Percentiles rank a stretch among this genome's conserved stretches.
These are phyloP conservation scores for Centrapalus pauciflorus DNA, from an alignment of 129 eudicot species.

Conservation along the genomic window DNA sequence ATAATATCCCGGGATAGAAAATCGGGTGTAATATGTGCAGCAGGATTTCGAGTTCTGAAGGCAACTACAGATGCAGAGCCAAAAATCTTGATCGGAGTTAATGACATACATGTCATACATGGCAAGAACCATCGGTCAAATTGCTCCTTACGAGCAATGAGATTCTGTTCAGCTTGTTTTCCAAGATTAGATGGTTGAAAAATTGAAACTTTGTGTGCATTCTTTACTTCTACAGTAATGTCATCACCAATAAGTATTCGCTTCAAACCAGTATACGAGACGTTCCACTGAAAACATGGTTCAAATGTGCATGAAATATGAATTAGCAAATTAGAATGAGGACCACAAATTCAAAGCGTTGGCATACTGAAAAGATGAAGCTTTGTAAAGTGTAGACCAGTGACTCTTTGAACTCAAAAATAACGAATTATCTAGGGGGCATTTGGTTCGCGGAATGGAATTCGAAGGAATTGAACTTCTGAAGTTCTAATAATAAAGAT, in stretches of 20 bases:
- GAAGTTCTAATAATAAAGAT: too few species aligned
- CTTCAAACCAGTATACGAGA: conserved; percentile 52
- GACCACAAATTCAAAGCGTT: too few species aligned
- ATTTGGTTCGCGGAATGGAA: too few species aligned
- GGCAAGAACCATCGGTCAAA: conserved; percentile 27
- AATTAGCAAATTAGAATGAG: neutral
- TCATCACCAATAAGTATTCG: conserved; percentile 66
- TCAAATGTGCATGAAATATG: conserved; percentile 3
- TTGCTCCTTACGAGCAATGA: conserved; percentile 8
- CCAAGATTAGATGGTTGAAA: conserved; percentile 35
- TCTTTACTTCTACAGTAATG: conserved; percentile 59
- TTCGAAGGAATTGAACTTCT: too few species aligned
- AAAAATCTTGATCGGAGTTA: conserved; percentile 45
- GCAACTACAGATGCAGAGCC: conserved; percentile 73
- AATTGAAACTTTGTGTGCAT: conserved; percentile 54
- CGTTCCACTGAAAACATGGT: conserved; percentile 43
- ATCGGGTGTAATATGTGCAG: conserved; percentile 30
- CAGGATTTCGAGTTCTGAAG: conserved; percentile 45
- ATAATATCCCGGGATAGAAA: conserved; percentile 32
- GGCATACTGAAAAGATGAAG: neutral
- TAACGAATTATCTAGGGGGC: neutral
- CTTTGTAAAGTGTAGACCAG: too few species aligned
- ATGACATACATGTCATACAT: conserved; percentile 34
- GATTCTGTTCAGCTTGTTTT: conserved; percentile 22
- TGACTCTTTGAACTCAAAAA: neutral